A percentile compares a stretch with the other conserved stretches of the same genome.
phyloP scores from a whole-genome alignment of 108 stramenopile genomes.

The Bacterosira constricta region DNA sequence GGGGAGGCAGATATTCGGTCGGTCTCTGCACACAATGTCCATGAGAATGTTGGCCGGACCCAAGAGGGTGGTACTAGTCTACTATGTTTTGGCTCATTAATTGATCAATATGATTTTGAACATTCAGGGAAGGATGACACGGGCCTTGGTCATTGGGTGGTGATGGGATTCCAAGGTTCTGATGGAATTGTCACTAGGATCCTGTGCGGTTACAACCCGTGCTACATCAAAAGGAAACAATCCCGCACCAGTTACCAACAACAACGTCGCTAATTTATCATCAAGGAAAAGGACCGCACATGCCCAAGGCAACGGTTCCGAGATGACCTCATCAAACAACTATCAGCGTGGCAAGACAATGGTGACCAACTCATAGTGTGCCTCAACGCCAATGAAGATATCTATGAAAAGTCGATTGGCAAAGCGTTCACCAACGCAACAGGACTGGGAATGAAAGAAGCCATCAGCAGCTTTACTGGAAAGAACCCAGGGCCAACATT shows the following conservation, averaged over 20 bases:
- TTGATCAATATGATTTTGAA: neutral
- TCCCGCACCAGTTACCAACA: conserved; percentile 1
- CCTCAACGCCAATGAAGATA: conserved; percentile 16
- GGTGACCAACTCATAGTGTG: conserved; percentile 9
- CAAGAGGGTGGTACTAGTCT: conserved; percentile 1
- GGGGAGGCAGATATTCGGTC: neutral
- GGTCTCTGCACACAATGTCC: neutral
- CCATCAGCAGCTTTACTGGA: neutral
- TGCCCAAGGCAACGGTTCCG: conserved; percentile 2
- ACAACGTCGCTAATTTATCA: neutral
- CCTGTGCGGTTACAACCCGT: conserved; percentile 9
- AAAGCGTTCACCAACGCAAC: neutral
- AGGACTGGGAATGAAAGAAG: conserved; percentile 12
- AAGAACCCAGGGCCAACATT: conserved; percentile 5
- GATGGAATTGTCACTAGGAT: neutral
- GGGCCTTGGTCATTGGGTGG: neutral
- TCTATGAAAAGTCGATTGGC: conserved; percentile 5
- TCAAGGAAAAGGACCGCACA: neutral
- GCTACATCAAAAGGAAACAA: neutral
- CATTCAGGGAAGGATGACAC: neutral
- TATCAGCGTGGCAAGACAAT: neutral
- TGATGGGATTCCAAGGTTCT: neutral
- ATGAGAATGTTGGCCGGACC: neutral
- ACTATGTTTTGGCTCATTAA: neutral
- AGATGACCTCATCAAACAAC: conserved; percentile 2